Evolutionary conservation across 352 stramenopile genomes (phyloP), one percentile per base, ranked within the genome.

Genomic region (Globisporangium spiculum): DNA sequence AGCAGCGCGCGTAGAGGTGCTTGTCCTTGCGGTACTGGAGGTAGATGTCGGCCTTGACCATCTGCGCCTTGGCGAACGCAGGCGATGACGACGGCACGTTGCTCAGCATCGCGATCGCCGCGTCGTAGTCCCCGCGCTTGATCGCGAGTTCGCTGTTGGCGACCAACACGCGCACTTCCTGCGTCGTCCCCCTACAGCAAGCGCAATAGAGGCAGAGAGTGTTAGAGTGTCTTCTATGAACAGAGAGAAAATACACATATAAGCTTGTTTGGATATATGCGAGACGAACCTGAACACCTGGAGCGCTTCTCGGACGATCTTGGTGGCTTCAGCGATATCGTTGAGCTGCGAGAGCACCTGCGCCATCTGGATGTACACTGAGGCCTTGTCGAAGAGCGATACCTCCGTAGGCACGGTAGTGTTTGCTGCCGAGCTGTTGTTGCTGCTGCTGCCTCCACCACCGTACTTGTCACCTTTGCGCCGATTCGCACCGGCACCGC

Each of bases 41-140:
- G 65, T 96, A 98, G 60, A 98, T 98, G 60, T 97, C 89, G 18
- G 95, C 96, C 69, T 98, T 98, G 63, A 97, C 79, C 72, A 97
- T 93, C 71, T 98, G 91, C 8, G 90, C 91, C 67, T 90, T 93
- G 4, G 78, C 72, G 68, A 96, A 98, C 1, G 86, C 81, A 4
- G 90, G 86, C 22, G 86, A 97, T 7, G 75, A 77, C 1, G 80
- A 64, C 5, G 84, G 84, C 3, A 98, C 92, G 57, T 82, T 89
- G 65, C 88, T 93, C 4, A 98, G 86, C 78, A 98, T 94, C 20
- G 79, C 76, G 48, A 98, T 89, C 0, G 94, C 95, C 18, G 81
- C 81, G 38, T 98, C 89, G 67, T 97, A 92, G 70, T 98, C 91
- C 27, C 89, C 89, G 32, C 85, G 88, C 62, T 97, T 91, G 59